Percentiles rank a stretch among this genome's conserved stretches.
These are phyloP conservation scores for Cyberlindnera galapagoensis DNA, from an alignment of 805 yeast genomes.

Conservation along the genomic window DNA sequence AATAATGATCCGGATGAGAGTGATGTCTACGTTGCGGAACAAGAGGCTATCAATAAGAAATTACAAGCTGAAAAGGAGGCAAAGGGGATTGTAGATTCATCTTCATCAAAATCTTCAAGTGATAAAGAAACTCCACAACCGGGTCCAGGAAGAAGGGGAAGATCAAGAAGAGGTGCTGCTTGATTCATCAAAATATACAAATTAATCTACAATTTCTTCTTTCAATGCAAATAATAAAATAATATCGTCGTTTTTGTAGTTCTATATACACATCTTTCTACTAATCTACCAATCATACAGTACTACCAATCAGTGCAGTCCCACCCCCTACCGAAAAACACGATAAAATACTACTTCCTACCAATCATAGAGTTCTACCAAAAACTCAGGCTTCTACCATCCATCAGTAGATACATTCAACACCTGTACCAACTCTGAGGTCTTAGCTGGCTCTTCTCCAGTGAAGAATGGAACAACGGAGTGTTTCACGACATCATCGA, in stretches of 20 bases:
- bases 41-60: conserved; percentile 21
- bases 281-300: no score
- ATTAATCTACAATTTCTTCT: not conserved
- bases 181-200: not conserved
- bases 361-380: no score
- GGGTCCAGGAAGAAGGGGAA: conserved; percentile 16
- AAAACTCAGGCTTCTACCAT: no score
- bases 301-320: no score
- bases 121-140: conserved; percentile 13
- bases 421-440: conserved; percentile 31
- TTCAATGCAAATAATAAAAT: not conserved
- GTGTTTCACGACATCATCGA: conserved; percentile 45
- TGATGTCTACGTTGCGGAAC: conserved; percentile 29
- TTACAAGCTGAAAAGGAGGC: conserved; percentile 16
- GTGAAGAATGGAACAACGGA: conserved; percentile 45
- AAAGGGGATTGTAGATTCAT: conserved; percentile 8
- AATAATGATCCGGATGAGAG: conserved; percentile 52
- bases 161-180: conserved; percentile 13
- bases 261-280: no score
- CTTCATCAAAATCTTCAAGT: conserved; percentile 5
- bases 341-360: no score
- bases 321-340: no score
- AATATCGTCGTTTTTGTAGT: no score
- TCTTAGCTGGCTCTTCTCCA: conserved; percentile 7
- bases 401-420: conserved; percentile 29